phyloP scores from a whole-genome alignment of 768 basidiomycete species.

The Leucosporidium yakuticum region DNA sequence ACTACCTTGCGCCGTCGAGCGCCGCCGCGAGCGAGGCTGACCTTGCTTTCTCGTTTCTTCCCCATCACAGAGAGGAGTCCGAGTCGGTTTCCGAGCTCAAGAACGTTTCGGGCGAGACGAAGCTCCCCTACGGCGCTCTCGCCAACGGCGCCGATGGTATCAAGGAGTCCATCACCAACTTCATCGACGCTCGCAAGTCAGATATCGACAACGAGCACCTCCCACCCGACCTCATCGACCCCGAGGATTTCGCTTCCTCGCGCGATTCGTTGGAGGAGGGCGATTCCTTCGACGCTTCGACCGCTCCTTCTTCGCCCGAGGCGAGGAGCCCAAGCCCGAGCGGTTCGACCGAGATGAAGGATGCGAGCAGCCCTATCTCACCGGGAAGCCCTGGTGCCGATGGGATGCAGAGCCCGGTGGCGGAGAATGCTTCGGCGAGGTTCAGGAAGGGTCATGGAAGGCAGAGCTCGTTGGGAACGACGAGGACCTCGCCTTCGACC shows the following conservation, averaged over 20 bases:
- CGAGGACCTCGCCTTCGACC: slow-evolving; percentile 89
- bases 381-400: not conserved
- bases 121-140: slow-evolving; percentile 73
- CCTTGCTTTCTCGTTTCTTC: not conserved
- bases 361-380: not conserved
- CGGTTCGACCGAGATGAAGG: slow-evolving; percentile 5
- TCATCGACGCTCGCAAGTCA: slow-evolving; percentile 70
- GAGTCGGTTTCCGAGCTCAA: slow-evolving; percentile 97
- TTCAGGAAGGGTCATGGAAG: slow-evolving; percentile 61
- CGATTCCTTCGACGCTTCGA: slow-evolving; percentile 38
- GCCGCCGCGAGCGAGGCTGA: slow-evolving; percentile 2
- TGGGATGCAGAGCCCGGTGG: slow-evolving; percentile 8
- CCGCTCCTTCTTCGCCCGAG: slow-evolving; percentile 39
- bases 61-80: slow-evolving; percentile 68
- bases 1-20: no score
- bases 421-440: slow-evolving; percentile 47
- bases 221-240: slow-evolving; percentile 89
- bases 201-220: slow-evolving; percentile 98
- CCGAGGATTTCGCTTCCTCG: slow-evolving; percentile 37
- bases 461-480: slow-evolving; percentile 83
- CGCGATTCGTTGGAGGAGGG: slow-evolving; percentile 23
- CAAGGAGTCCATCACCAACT: slow-evolving; percentile 85
- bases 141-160: slow-evolving; percentile 88
- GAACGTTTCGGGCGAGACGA: slow-evolving; percentile 68
- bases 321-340: slow-evolving; percentile 34